phyloP scores from a whole-genome alignment of 1,139 yeast genomes.

The Geotrichum phurueaensis region DNA sequence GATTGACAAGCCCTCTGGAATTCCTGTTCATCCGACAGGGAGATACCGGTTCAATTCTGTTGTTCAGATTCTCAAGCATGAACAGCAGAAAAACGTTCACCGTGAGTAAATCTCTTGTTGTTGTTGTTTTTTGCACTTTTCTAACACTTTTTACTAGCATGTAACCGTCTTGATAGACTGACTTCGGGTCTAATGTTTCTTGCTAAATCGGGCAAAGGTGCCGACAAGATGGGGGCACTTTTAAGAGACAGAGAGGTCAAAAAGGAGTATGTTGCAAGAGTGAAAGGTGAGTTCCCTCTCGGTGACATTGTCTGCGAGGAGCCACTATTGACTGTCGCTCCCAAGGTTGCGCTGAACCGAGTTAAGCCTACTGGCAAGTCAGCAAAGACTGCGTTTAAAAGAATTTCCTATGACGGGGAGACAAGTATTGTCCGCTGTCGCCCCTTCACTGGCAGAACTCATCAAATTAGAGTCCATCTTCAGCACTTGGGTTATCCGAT shows the following conservation, averaged over 20 bases:
- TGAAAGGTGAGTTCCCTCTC: constrained; percentile 74
- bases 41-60: constrained; percentile 81
- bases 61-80: constrained; percentile 72
- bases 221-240: constrained; percentile 69
- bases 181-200: constrained; percentile 94
- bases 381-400: constrained; percentile 43
- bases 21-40: constrained; percentile 97
- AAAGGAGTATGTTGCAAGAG: constrained; percentile 84
- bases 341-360: constrained; percentile 70
- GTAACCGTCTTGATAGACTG: constrained; percentile 82
- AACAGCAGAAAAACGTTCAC: constrained; percentile 58
- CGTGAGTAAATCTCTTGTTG: constrained; percentile 34
- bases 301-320: constrained; percentile 52
- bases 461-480: constrained; percentile 87
- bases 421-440: constrained; percentile 72
- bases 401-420: constrained; percentile 56
- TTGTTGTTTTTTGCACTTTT: background rate
- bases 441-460: constrained; percentile 90
- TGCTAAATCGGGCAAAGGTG: constrained; percentile 77
- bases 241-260: constrained; percentile 68
- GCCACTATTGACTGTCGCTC: constrained; percentile 68
- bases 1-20: constrained; percentile 90
- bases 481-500: constrained; percentile 86
- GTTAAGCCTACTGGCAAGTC: constrained; percentile 66
- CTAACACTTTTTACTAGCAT: constrained; percentile 39